Base-by-base conservation (phyloP, 305 asterid genomes). In the Fraxinus baroniana region DNA sequence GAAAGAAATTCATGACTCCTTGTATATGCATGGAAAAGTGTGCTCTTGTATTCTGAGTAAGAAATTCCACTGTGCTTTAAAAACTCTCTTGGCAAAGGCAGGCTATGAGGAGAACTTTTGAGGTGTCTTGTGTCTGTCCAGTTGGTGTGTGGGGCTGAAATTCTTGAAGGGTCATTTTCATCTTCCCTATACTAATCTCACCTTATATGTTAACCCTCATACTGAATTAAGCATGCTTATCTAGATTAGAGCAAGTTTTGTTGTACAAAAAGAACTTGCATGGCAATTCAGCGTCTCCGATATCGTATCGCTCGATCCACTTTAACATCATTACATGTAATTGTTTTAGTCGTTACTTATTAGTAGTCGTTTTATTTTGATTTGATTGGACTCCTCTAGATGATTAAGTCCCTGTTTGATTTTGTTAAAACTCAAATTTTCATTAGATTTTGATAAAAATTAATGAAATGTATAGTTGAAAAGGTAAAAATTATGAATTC, bases 151-250 rank as follows among this genome's bases (percentile, higher is more conserved):
- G 78, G 78, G 82, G 79, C 82, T 79, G 70, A 71, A 76, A 20
- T 66, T 81, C 84, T 72, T 86, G 89, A 88, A 77, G 77, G 77
- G 90, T 88, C 87, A 81, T 60, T 88, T 86, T 88, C 90, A 81
- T 79, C 39, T 74, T 80, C 79, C 84, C 1, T 35, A 17, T 26
- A 33, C 17, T 8, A 66, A 26, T 66, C 35, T 66, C 28, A 22
- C 73, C 36, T 55, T 6, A 33, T 71, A 7, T 62, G 15, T 44
- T 68, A 39, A 75, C 77, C 81, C 84, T 76, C 66, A 55, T 55
- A 55, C 46, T 15, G 20, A 26, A 39, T 81, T 33, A 26, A 46
- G 26, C 66, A 18, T 30, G 24, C 55, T 36, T 55, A n/a, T 5
- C 26, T 55, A 55, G 66, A 2, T 55, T 55, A 18, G 66, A 55